These are phyloP conservation scores for Globisporangium recalcitrans DNA, from an alignment of 352 stramenopile species.

Conservation along the genomic window DNA sequence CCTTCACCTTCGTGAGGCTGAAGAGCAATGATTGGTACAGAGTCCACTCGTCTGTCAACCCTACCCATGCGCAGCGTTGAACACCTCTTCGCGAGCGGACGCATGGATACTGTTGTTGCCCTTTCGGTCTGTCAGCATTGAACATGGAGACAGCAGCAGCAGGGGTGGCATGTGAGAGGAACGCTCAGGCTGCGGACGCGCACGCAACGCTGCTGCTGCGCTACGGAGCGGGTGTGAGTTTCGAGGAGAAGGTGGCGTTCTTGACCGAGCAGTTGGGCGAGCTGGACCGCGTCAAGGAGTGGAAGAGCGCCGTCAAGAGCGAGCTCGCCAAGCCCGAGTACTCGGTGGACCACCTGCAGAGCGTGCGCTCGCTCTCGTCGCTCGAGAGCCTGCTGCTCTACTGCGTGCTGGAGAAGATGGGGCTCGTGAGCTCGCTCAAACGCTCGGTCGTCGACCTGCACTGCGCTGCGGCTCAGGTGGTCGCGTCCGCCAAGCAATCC, in stretches of 20 bases:
- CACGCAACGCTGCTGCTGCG: conserved; percentile 3
- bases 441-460: conserved; percentile 58
- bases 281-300: conserved; percentile 40
- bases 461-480: conserved; percentile 28
- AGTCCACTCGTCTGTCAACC: not conserved
- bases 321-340: conserved; percentile 51
- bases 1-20: too few species aligned
- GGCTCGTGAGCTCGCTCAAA: conserved; percentile 44
- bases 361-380: conserved; percentile 8
- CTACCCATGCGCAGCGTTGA: too few species aligned
- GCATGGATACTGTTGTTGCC: not conserved
- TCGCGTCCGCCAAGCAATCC: conserved; percentile 18
- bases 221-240: conserved; percentile 20
- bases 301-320: conserved; percentile 45
- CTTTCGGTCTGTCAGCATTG: not conserved
- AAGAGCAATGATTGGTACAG: too few species aligned
- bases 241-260: conserved; percentile 43
- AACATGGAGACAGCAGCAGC: conserved; percentile 1
- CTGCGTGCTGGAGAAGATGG: conserved; percentile 53
- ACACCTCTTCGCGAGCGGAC: not conserved
- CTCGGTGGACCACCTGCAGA: conserved; percentile 34
- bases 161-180: not conserved
- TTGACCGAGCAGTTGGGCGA: conserved; percentile 43
- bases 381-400: conserved; percentile 34
- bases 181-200: not conserved